Base-by-base conservation (phyloP, 345 rosid species). In the Euphorbia tirucalli region DNA sequence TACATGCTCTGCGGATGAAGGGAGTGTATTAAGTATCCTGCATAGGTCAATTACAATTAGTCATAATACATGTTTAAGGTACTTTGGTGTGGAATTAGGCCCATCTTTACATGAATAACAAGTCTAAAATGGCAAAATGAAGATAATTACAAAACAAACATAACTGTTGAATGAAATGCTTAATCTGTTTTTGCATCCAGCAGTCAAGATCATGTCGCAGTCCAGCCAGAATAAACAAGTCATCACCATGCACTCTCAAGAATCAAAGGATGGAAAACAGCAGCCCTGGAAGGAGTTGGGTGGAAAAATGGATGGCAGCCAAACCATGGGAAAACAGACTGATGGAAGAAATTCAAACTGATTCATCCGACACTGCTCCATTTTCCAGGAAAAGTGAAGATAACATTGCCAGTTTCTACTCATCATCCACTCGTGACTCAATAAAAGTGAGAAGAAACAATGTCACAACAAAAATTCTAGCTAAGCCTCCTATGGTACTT, bases 261-360 rank as follows among this genome's bases (percentile, higher is more conserved):
- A 73, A 85, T 75, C 79, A 78, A 28, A 71, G 72, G 71, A 65
- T 54, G 19, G 78, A 76, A 31, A 84, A 83, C 78, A 83, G 75
- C 70, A 80, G 79, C 73, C 78, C 83, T 4, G 89, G 81, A 52
- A 83, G 86, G 84, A 84, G 79, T 80, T 87, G 89, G 93, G 78
- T 80, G 59, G 93, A 93, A 13, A 66, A 85, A n/a, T 91, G 98
- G 97, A 84, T 86, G 89, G 89, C 93, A 60, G 69, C 83, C 21
- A 91, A 86, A 78, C 92, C 94, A 24, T 91, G 93, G 96, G 91
- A 90, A 74, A 81, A 75, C 68, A 68, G 90, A 77, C 70, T 80
- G 62, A 75, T 81, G 82, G 86, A 87, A 56, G 87, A 86, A 25
- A 74, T 63, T 65, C 79, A 75, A 27, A 65, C 81, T 0, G 72